Evolutionary conservation across 441 rosid genomes (phyloP).

Genomic region (Erodium chrysanthum): DNA sequence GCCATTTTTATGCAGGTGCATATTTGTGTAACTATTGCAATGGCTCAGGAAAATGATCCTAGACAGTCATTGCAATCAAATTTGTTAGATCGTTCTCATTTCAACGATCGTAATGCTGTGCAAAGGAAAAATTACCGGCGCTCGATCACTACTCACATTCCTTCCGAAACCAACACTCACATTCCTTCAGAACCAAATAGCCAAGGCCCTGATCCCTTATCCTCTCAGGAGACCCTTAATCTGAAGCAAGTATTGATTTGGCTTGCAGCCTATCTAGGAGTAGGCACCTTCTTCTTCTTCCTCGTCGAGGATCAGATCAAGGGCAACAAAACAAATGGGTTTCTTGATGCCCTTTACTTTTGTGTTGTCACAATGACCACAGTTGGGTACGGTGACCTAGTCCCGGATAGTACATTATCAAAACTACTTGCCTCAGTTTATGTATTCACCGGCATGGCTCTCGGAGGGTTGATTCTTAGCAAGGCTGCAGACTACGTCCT

Average conservation of each 20-base stretch:
- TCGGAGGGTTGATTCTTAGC: constrained; percentile 39
- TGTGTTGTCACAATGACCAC: constrained; percentile 50
- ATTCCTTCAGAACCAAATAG: background rate
- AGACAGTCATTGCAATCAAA: background rate
- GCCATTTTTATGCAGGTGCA: background rate
- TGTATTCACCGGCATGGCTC: constrained; percentile 42
- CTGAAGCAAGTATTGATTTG: background rate
- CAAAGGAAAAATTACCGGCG: background rate
- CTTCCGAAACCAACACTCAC: background rate
- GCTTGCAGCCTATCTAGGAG: constrained; percentile 19
- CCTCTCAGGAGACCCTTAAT: background rate
- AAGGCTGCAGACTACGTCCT: constrained; percentile 51
- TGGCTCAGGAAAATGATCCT: background rate
- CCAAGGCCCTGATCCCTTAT: background rate
- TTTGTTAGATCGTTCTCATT: background rate
- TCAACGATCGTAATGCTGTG: background rate
- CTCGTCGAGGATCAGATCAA: constrained; percentile 27
- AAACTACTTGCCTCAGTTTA: constrained; percentile 37
- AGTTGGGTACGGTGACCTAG: constrained; percentile 59
- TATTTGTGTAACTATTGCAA: background rate
- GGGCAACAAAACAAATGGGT: constrained; percentile 39
- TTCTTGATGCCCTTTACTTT: constrained; percentile 45
- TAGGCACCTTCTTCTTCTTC: constrained; percentile 35
- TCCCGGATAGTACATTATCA: constrained; percentile 28
- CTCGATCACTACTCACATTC: background rate